Conservation (phyloP, 371 early-diverging fungal species). For the Apophysomyces trapeziformis region DNA sequence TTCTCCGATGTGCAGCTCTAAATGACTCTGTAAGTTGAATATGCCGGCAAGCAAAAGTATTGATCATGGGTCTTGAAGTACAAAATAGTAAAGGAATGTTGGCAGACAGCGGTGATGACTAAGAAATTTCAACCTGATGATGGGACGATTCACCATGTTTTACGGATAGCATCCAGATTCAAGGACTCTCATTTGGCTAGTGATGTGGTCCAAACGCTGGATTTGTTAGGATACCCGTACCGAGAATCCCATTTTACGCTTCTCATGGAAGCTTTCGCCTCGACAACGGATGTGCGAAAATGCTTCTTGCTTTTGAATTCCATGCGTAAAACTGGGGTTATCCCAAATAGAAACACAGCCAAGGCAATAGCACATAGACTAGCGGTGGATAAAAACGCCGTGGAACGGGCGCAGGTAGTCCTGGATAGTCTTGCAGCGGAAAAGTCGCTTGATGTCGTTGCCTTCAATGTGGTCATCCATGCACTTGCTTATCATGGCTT, state of each 20-base stretch:
- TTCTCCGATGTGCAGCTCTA: constrained; percentile 52
- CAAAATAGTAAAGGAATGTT: constrained; percentile 40
- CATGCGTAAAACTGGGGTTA: constrained; percentile 63
- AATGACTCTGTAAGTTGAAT: constrained; percentile 45
- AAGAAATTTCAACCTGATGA: constrained; percentile 55
- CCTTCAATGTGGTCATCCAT: constrained; percentile 60
- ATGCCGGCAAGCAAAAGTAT: background rate
- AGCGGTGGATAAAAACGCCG: constrained; percentile 32
- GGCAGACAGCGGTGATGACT: constrained; percentile 49
- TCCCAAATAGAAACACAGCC: constrained; percentile 41
- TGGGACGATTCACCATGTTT: constrained; percentile 58
- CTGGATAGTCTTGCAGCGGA: constrained; percentile 35
- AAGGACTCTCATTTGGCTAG: constrained; percentile 59
- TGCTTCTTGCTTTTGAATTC: constrained; percentile 61
- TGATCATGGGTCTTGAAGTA: constrained; percentile 35
- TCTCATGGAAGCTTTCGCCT: constrained; percentile 67
- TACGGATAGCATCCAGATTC: constrained; percentile 62
- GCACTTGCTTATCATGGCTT: constrained; percentile 45
- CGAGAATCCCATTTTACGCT: constrained; percentile 66
- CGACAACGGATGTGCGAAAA: constrained; percentile 49
- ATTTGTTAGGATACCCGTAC: constrained; percentile 45
- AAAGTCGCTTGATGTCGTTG: constrained; percentile 50
- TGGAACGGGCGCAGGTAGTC: constrained; percentile 45
- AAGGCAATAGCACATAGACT: constrained; percentile 27
- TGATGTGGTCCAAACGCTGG: constrained; percentile 55